Conservation (phyloP, 129 eudicot species). For the Deinandra increscens region DNA sequence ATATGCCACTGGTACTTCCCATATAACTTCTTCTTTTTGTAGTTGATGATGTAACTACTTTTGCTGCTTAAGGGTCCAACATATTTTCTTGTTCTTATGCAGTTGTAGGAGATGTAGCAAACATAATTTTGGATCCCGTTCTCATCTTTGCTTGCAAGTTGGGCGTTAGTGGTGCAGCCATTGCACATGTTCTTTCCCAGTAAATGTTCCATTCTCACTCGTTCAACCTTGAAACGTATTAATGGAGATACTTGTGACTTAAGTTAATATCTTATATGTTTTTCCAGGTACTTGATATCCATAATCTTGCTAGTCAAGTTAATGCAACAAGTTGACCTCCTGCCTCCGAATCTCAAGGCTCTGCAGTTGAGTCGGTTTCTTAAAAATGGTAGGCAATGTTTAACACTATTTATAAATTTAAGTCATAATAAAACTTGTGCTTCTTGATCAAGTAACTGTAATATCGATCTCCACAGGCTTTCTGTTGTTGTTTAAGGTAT, state of each 20-base stretch:
- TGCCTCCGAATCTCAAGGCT: conserved; percentile 61
- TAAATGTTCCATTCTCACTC: conserved; percentile 22
- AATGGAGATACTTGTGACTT: not conserved
- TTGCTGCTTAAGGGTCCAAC: not conserved
- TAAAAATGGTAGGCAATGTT: conserved; percentile 44
- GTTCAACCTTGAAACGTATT: not conserved
- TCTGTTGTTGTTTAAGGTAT: conserved; percentile 53
- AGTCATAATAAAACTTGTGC: not conserved
- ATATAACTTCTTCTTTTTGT: not conserved
- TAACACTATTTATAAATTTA: not conserved
- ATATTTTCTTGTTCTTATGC: conserved; percentile 1
- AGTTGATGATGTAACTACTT: not conserved
- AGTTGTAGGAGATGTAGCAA: conserved; percentile 74
- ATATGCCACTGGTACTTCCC: conserved; percentile 68
- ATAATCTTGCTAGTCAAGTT: conserved; percentile 55
- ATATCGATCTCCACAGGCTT: conserved; percentile 37
- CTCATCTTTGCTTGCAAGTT: conserved; percentile 54
- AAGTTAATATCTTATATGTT: not conserved
- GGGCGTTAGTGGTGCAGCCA: conserved; percentile 94
- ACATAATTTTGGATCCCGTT: conserved; percentile 80
- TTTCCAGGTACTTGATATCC: conserved; percentile 35
- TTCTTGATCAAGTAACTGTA: not conserved
- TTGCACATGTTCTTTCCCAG: conserved; percentile 92
- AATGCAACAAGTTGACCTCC: conserved; percentile 58
- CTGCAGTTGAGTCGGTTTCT: conserved; percentile 71